phyloP scores from a whole-genome alignment of 768 basidiomycete species.

The Rhodosporidiobolus odoratus region DNA sequence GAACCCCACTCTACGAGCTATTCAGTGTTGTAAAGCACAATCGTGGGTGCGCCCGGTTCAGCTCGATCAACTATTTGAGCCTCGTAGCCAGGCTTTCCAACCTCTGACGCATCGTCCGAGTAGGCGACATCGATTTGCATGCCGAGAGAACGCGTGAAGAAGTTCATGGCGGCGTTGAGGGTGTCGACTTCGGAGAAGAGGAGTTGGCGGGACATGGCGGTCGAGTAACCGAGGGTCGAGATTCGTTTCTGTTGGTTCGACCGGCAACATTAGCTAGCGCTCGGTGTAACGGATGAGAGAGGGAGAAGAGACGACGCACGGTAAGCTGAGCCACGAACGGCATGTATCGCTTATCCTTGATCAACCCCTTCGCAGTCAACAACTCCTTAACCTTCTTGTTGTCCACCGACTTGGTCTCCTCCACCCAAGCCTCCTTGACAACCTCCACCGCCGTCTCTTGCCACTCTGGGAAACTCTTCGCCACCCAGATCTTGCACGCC shows the following conservation, averaged over 20 bases:
- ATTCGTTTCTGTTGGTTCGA: constrained; percentile 12
- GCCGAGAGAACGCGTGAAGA: constrained; percentile 61
- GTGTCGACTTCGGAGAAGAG: constrained; percentile 77
- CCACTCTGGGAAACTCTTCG: constrained; percentile 87
- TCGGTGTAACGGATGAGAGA: background rate
- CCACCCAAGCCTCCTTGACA: constrained; percentile 30
- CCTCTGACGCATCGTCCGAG: constrained; percentile 59
- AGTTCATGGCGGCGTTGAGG: constrained; percentile 64
- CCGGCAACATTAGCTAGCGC: background rate
- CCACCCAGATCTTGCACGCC: constrained; percentile 81
- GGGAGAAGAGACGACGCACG: constrained; percentile 52
- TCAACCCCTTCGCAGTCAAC: constrained; percentile 65
- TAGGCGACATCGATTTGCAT: constrained; percentile 56
- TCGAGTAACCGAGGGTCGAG: constrained; percentile 50
- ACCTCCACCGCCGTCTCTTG: constrained; percentile 75
- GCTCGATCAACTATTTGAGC: constrained; percentile 70
- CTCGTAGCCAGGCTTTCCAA: constrained; percentile 56
- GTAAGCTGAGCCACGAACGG: constrained; percentile 91
- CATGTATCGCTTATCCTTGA: constrained; percentile 91
- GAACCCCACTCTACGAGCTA: no score
- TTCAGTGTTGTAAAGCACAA: constrained; percentile 69
- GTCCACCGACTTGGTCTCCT: constrained; percentile 61
- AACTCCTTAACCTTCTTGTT: constrained; percentile 69
- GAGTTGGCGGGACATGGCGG: constrained; percentile 74
- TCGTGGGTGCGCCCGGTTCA: constrained; percentile 78